phyloP scores from a whole-genome alignment of 495 filamentous ascomycete genomes.

The Aspergillus hancockii region DNA sequence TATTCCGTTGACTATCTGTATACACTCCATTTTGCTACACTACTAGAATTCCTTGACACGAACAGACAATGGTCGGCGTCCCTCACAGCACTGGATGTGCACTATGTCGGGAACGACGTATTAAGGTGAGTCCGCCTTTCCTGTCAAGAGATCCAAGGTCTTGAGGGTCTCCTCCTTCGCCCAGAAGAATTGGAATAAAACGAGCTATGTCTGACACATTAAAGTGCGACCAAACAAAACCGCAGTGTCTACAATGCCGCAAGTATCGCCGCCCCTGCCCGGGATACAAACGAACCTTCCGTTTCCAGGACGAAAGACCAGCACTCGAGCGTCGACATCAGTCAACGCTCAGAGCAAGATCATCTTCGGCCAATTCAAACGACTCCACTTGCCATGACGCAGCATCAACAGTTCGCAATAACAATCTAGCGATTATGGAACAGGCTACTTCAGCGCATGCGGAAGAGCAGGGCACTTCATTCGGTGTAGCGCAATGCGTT shows the following conservation, averaged over 20 bases:
- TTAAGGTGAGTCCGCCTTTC: conserved; percentile 27
- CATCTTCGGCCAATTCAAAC: conserved; percentile 4
- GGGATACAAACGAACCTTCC: conserved; percentile 36
- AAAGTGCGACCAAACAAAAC: conserved; percentile 38
- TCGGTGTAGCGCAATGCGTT: neutral
- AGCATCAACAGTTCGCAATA: neutral
- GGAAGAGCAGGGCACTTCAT: neutral
- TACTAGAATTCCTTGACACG: neutral
- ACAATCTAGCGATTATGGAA: neutral
- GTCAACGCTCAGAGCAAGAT: conserved; percentile 12
- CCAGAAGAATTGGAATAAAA: neutral
- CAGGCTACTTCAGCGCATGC: neutral
- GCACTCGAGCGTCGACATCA: conserved; percentile 30
- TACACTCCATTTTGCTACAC: neutral
- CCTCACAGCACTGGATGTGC: conserved; percentile 41
- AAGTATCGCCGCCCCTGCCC: conserved; percentile 40
- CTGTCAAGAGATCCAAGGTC: neutral
- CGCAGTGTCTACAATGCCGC: conserved; percentile 37
- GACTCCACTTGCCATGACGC: neutral
- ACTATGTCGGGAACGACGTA: conserved; percentile 38
- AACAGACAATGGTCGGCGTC: conserved; percentile 39
- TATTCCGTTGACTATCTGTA: neutral
- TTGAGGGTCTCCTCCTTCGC: too few relatives aligned
- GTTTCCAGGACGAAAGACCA: conserved; percentile 41
- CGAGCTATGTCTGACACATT: neutral